Percentiles rank a stretch among this genome's conserved stretches.
phyloP scores from a whole-genome alignment of 2,329 filamentous ascomycete genomes.

The Neurospora crassa region DNA sequence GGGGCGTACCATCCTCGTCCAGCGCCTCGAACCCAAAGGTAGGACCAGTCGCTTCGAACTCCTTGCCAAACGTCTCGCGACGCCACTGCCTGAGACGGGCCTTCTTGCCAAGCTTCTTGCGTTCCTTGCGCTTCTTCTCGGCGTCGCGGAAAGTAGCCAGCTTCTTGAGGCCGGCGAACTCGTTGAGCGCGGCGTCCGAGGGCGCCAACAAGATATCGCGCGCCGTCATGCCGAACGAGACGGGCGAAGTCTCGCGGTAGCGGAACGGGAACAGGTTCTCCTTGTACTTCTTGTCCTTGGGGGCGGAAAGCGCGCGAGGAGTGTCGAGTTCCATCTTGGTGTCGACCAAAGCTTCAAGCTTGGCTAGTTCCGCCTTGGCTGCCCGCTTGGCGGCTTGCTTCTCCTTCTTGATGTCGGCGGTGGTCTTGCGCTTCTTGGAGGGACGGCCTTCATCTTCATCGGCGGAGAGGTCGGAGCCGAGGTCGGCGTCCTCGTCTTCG shows the following conservation, averaged over 20 bases:
- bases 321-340: conserved; percentile 66
- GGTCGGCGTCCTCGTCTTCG: conserved; percentile 26
- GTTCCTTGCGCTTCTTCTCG: conserved; percentile 82
- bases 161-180: conserved; percentile 91
- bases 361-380: conserved; percentile 69
- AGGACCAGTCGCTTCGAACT: conserved; percentile 46
- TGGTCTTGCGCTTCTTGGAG: conserved; percentile 48
- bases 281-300: conserved; percentile 26
- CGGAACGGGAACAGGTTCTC: conserved; percentile 51
- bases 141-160: conserved; percentile 79
- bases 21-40: conserved; percentile 46
- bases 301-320: conserved; percentile 44
- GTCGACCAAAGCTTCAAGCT: conserved; percentile 81
- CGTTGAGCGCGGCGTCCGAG: conserved; percentile 75
- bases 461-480: conserved; percentile 18
- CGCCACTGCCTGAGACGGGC: conserved; percentile 81
- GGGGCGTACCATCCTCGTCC: conserved; percentile 11
- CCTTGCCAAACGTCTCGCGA: conserved; percentile 50
- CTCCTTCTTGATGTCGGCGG: conserved; percentile 50
- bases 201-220: conserved; percentile 85
- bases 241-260: conserved; percentile 89
- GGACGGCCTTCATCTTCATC: conserved; percentile 34
- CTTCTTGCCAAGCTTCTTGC: conserved; percentile 87
- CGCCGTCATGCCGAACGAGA: conserved; percentile 79
- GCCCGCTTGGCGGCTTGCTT: conserved; percentile 53